Base-by-base conservation (phyloP, 1,139 yeast species). In the Wickerhamomyces sp. region DNA sequence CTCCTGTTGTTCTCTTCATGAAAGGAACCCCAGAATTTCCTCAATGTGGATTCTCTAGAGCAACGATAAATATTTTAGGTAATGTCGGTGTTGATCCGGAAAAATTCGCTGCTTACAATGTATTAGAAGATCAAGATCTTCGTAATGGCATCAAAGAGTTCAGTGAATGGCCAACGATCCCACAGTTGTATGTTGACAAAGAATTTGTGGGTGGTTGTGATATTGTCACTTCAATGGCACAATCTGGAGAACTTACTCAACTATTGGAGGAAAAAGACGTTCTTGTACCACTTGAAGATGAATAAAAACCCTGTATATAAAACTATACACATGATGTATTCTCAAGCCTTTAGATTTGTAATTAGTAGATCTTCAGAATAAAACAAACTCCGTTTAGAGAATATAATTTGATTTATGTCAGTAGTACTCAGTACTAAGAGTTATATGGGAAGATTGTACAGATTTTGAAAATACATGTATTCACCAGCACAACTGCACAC, bases 191-290 rank as follows among this genome's bases (percentile, higher is more conserved):
- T 49, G 64, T 72, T 40, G 69, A 72, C 42, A 77, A 78, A 46
- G 98, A 94, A 58, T 94, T 94, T 61, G 74, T 94, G 40, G 99
- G 99, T 37, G 99, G 99, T 3, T 94, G 97, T 65, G 99, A 94
- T 63, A 90, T 94, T 49, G 72, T 94, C 40, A 87, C 85, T 58
- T 79, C 86, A 44, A 90, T 92, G 97, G 88, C 95, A 35, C 88
- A 86, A 55, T 65, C 74, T 39, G 98, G 98, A n/a, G 97, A 92
- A 57, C 74, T 92, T 45, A 80, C 90, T 16, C 92, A 89, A 39
- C 63, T 90, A 48, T 71, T 92, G 44, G 97, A 90, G 49, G 68
- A 76, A 44, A 87, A 84, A 42, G 77, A 80, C 43, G 95, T 88
- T 35, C 74, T 92, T 47, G 79, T 88, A 27, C 90, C 95, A 13